These are phyloP conservation scores for Cornus kousa DNA, from an alignment of 148 eudicot genomes.

Conservation along the genomic window DNA sequence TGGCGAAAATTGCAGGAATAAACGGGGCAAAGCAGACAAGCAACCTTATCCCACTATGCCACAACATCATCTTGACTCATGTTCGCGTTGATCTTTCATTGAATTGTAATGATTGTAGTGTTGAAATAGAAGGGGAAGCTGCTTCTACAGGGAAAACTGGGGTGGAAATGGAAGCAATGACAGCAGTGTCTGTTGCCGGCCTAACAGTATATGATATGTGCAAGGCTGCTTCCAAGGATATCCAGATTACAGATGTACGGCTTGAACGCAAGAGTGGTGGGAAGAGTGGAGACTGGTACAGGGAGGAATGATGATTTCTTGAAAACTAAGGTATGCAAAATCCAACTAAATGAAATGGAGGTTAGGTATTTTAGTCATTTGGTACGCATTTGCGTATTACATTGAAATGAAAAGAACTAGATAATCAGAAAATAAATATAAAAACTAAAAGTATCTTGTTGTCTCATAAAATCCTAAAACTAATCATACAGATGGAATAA, in stretches of 20 bases:
- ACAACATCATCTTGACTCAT: constrained; percentile 68
- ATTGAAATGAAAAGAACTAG: no score
- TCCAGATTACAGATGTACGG: constrained; percentile 61
- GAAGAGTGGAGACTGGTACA: constrained; percentile 80
- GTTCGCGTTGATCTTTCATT: constrained; percentile 63
- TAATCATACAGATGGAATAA: no score
- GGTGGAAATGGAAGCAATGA: constrained; percentile 98
- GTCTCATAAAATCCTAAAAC: no score
- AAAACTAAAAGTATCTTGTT: no score
- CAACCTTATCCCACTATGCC: constrained; percentile 89
- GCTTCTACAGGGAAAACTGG: constrained; percentile 86
- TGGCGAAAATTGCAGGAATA: constrained; percentile 86
- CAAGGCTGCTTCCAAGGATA: constrained; percentile 89
- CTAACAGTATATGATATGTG: constrained; percentile 96
- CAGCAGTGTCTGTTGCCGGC: constrained; percentile 81
- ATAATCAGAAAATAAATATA: no score
- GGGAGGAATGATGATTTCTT: constrained; percentile 38
- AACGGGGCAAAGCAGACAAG: constrained; percentile 83
- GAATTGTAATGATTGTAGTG: constrained; percentile 54
- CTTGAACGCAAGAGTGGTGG: constrained; percentile 72
- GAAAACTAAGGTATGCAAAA: neutral
- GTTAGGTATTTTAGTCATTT: neutral
- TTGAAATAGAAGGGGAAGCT: constrained; percentile 75
- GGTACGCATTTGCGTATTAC: no score
- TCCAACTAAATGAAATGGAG: neutral